Base-by-base conservation (phyloP, 192 early-diverging fungal genomes). In the Mortierella antarctica region DNA sequence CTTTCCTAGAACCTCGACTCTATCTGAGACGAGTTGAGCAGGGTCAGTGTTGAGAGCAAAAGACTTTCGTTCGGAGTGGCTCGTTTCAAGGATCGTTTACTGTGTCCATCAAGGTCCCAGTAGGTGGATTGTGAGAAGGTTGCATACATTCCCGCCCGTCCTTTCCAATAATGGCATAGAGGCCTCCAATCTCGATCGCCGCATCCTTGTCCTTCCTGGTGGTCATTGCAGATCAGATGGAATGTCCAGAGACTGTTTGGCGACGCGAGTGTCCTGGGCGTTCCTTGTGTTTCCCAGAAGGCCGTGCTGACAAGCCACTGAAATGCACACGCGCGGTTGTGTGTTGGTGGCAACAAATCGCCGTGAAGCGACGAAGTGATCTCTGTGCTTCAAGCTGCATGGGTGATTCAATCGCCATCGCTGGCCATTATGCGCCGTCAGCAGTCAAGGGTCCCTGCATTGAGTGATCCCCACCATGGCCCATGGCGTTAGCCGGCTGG, bases 1-100 rank as follows among this genome's bases (percentile, higher is more conserved):
- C 47, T 80, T 80, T 13, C 77, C 77, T 14, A 80, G 45, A 53
- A 80, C 65, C n/a, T 80, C 77, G 9, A 80, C 65, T 18, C 45
- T 71, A 46, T 80, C 77, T 80, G 45, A 60, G 18, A 48, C 3
- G 46, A 13, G 65, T 51, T 58, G n/a, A 39, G 23, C 18, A 67
- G 49, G 8, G 54, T 50, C 46, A 50, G 18, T 48, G 17, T 13
- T 21, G 31, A 46, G 10, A n/a, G 42, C 15, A 48, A 52, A 51
- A 52, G 21, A 45, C 5, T 62, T 60, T 23, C 39, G 41, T 23
- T 60, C 57, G 42, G 14, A 7, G 46, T 61, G 39, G 46, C 13
- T 45, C 13, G 13, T 45, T 31, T 31, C 4, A 21, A 21, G 15
- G 46, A 12, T 11, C 21, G 6, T 52, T 17, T 9, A 49, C 20